Percentiles rank a stretch among this genome's conserved stretches.
Conservation (phyloP, 495 filamentous ascomycete genomes). For the Extremus antarcticus region DNA sequence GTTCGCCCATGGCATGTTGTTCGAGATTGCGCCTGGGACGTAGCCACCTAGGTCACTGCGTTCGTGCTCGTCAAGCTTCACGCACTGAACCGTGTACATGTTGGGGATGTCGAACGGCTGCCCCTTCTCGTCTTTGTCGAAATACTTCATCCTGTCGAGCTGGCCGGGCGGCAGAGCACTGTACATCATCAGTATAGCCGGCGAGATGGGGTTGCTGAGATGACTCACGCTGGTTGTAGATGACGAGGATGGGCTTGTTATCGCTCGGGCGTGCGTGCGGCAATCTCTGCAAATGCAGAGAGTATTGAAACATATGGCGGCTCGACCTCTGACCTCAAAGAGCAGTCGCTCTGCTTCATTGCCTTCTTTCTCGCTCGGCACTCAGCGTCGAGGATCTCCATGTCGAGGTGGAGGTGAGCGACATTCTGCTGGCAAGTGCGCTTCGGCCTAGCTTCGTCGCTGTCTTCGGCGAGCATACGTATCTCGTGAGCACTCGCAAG, state of each 20-base stretch:
- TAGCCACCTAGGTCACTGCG: not conserved
- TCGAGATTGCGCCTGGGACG: not conserved
- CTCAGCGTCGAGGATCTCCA: slow-evolving; percentile 99
- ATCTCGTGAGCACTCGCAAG: slow-evolving; percentile 87
- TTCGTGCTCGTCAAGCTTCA: slow-evolving; percentile 5
- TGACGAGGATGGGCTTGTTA: too few species aligned
- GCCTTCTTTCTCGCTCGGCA: too few species aligned
- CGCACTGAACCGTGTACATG: slow-evolving; percentile 15
- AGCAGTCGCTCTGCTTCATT: too few species aligned
- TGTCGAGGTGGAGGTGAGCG: slow-evolving; percentile 81
- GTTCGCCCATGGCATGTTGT: too few species aligned
- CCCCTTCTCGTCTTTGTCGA: not conserved
- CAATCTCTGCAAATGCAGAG: too few species aligned
- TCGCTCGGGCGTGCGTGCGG: too few species aligned
- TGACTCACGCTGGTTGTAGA: too few species aligned
- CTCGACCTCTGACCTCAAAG: too few species aligned
- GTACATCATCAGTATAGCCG: too few species aligned
- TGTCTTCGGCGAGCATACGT: slow-evolving; percentile 75
- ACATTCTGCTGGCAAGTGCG: slow-evolving; percentile 93
- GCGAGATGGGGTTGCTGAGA: too few species aligned
- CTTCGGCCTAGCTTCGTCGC: slow-evolving; percentile 94
- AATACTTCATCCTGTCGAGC: not conserved
- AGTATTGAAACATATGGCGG: too few species aligned
- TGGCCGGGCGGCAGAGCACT: too few species aligned
- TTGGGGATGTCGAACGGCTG: slow-evolving; percentile 2